phyloP scores from a whole-genome alignment of 345 rosid genomes.

The Nephelium lappaceum region DNA sequence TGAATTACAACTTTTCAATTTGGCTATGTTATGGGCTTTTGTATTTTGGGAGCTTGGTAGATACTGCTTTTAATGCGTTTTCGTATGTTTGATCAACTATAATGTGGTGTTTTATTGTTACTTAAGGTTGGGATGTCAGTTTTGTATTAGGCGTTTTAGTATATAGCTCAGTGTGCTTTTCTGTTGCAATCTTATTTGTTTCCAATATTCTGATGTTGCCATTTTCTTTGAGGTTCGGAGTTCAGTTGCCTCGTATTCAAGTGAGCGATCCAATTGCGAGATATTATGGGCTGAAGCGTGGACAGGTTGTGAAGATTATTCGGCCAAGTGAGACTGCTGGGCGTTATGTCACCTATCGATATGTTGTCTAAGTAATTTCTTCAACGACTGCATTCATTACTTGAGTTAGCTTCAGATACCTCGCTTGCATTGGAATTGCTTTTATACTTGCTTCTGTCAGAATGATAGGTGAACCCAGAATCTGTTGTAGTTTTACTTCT shows the following conservation, averaged over 20 bases:
- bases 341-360: conserved; percentile 66
- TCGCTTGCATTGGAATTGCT: background rate
- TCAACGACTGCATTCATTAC: background rate
- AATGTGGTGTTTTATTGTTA: background rate
- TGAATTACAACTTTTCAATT: background rate
- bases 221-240: conserved; percentile 4
- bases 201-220: conserved; percentile 1
- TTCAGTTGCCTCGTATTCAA: conserved; percentile 68
- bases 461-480: background rate
- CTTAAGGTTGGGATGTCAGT: background rate
- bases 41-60: background rate
- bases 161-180: background rate
- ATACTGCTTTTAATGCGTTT: background rate
- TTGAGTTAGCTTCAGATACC: background rate
- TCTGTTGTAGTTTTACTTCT: background rate
- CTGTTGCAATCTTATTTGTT: background rate
- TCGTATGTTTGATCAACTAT: background rate
- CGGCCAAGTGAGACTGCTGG: conserved; percentile 78
- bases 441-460: background rate
- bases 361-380: conserved; percentile 46
- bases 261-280: conserved; percentile 66
- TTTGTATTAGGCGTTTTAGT: background rate
- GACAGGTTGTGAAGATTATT: conserved; percentile 74
- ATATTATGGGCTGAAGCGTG: conserved; percentile 69
- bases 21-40: background rate